These are phyloP conservation scores for Sesbania bispinosa DNA, from an alignment of 306 rosid genomes.

Conservation along the genomic window DNA sequence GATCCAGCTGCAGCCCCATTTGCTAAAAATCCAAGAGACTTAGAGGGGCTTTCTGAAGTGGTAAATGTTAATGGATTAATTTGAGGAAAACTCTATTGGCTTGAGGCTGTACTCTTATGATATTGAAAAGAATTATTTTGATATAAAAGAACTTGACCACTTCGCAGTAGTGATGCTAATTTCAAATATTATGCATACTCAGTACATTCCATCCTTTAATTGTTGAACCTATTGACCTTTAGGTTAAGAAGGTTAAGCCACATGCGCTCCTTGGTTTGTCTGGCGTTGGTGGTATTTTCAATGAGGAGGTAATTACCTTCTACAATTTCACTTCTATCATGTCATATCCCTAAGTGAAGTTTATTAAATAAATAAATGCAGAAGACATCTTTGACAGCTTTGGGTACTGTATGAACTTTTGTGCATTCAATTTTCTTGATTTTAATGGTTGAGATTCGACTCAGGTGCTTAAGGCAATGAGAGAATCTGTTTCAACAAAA, in stretches of 20 bases:
- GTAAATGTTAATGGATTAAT: slow-evolving; percentile 45
- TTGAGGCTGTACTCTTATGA: not conserved
- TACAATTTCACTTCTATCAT: slow-evolving; percentile 19
- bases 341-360: not conserved
- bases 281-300: slow-evolving; percentile 96
- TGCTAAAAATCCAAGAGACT: slow-evolving; percentile 67
- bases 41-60: slow-evolving; percentile 91
- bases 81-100: slow-evolving; percentile 8
- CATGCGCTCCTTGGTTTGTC: slow-evolving; percentile 97
- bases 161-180: slow-evolving; percentile 15
- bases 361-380: slow-evolving; percentile 10
- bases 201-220: slow-evolving; percentile 6
- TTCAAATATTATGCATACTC: slow-evolving; percentile 3
- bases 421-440: slow-evolving; percentile 30
- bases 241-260: slow-evolving; percentile 92
- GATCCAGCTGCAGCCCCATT: slow-evolving; percentile 90
- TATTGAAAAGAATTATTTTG: slow-evolving; percentile 14
- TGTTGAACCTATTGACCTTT: slow-evolving; percentile 27
- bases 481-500: slow-evolving; percentile 85
- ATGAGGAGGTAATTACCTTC: slow-evolving; percentile 65
- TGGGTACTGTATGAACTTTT: slow-evolving; percentile 11
- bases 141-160: not conserved
- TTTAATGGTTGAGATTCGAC: slow-evolving; percentile 33
- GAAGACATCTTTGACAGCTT: slow-evolving; percentile 22
- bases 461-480: slow-evolving; percentile 95